Base-by-base conservation (phyloP, 192 early-diverging fungal species). In the Coemansia sp. region DNA sequence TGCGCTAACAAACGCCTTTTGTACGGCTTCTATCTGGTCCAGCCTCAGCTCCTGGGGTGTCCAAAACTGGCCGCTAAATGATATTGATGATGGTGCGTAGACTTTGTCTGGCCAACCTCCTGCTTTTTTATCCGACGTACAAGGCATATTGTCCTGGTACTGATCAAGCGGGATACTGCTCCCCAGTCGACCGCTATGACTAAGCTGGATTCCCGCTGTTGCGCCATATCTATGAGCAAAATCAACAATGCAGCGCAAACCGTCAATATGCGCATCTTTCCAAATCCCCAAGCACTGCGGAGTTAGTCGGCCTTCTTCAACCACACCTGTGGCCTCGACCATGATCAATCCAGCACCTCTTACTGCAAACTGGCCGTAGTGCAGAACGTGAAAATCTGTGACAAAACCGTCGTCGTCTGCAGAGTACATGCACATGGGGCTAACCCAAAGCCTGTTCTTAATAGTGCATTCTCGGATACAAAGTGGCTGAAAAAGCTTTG, bases 361-460 rank as follows among this genome's bases (percentile, higher is more conserved):
- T 60, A 91, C 67, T 18, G 94, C 95, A 65, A 81, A 92, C 45
- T 91, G 86, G 51, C 90, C 87, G 34, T 76, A 77, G 73, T 88
- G 88, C 7, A 71, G 81, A 2, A 91, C 37, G 60, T 93, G 91
- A 52, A 85, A 92, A 67, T 91, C 86, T 14, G 78, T 91, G 28
- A 86, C 66, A 43, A 83, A 84, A 0, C 93, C 93, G 12, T 28
- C 9, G 67, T 92, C 87, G 7, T 85, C 66, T 3, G 86, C 68
- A 14, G 88, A 88, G 74, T 92, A 93, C 86, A 86, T 88, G 82
- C 93, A 94, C 94, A 95, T 96, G 52, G 95, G 94, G 15, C 91
- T 86, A 28, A 95, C 88, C 9, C 82, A 83, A 36, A 93, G 73
- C 18, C 94, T 86, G 82, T 96, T 96, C 56, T 91, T 90, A 59